A percentile compares a stretch with the other conserved stretches of the same genome.
These are phyloP conservation scores for Trichomonas gallinae DNA, from an alignment of 208 protist species.

Conservation along the genomic window DNA sequence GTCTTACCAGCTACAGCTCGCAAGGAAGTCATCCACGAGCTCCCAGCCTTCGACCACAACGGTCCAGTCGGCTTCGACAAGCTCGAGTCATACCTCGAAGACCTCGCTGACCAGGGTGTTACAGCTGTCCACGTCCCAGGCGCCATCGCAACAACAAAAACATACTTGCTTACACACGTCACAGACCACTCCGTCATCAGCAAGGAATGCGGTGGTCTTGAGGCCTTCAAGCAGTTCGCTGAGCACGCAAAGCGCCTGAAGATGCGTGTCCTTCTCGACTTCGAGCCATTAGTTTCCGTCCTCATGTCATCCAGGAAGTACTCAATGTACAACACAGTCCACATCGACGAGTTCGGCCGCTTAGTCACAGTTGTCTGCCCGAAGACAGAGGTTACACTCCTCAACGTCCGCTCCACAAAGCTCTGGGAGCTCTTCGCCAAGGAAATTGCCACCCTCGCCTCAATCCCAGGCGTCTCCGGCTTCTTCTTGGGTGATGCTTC, in stretches of 20 bases:
- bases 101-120: neutral
- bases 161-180: neutral
- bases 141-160: neutral
- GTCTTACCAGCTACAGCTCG: neutral
- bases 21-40: slow-evolving; percentile 2
- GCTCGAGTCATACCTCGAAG: neutral
- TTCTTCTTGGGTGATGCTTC: neutral
- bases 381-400: neutral
- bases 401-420: neutral
- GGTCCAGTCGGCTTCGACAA: neutral
- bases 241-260: neutral
- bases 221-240: neutral
- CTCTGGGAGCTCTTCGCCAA: neutral
- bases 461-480: neutral
- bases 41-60: neutral
- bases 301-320: neutral
- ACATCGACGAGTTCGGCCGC: neutral
- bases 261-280: neutral
- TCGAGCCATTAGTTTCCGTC: neutral
- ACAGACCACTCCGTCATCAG: neutral
- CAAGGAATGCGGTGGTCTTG: neutral
- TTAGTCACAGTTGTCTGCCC: neutral
- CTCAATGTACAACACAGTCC: neutral
- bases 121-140: neutral
- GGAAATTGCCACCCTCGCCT: neutral